phyloP scores from a whole-genome alignment of 306 rosid genomes.

The Heteromeles arbutifolia region DNA sequence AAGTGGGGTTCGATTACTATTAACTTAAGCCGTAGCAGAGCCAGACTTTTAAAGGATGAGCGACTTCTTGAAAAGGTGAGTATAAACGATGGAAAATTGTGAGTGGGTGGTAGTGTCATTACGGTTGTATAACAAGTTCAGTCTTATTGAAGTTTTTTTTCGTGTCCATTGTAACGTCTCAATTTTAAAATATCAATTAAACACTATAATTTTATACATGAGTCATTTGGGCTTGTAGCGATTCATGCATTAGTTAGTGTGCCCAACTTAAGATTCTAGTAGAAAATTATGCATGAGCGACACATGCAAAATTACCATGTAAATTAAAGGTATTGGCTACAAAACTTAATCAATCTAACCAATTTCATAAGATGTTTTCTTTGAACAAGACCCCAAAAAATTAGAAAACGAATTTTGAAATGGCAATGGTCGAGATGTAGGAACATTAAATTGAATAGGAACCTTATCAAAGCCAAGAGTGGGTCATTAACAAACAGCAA shows the following conservation, averaged over 20 bases:
- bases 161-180: not conserved
- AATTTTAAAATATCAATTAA: not conserved
- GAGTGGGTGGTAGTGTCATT: no score
- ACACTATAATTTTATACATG: no score
- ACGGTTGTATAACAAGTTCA: no score
- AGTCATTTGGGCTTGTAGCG: not conserved
- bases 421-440: not conserved
- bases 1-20: not conserved
- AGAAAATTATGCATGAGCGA: not conserved
- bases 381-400: not conserved
- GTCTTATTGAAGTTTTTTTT: no score
- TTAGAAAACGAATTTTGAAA: not conserved
- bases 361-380: not conserved
- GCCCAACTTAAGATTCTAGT: not conserved
- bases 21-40: no score
- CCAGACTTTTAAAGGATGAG: no score
- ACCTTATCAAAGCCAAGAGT: not conserved
- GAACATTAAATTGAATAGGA: not conserved
- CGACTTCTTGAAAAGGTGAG: no score
- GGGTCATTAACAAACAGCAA: not conserved
- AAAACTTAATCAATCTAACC: not conserved
- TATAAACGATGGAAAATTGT: no score
- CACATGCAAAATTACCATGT: not conserved
- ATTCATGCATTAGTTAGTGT: not conserved
- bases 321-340: not conserved